phyloP scores from a whole-genome alignment of 1,284 basidiomycete species.

The Ceratobasidium sp. region DNA sequence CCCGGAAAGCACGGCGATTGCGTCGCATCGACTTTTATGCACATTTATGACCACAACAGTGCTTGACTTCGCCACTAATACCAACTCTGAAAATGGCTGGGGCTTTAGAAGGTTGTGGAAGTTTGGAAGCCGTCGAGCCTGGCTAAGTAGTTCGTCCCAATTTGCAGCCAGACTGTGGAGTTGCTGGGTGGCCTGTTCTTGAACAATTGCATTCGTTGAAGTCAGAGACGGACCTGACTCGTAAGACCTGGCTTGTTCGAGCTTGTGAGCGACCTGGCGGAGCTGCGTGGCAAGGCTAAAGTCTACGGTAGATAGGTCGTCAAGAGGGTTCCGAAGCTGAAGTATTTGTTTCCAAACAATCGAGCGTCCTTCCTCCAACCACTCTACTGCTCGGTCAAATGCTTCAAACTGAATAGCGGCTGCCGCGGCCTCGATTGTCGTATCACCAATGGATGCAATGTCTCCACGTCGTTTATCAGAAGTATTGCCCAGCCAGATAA shows the following conservation, averaged over 20 bases:
- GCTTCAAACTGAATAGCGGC: conserved; percentile 55
- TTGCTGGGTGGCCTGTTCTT: neutral
- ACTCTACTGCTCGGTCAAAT: conserved; percentile 55
- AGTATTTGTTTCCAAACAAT: conserved; percentile 53
- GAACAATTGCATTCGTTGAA: neutral
- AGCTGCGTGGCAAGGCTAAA: neutral
- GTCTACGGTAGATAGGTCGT: neutral
- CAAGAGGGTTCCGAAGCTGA: conserved; percentile 50
- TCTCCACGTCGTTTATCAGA: neutral
- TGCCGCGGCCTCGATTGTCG: conserved; percentile 55
- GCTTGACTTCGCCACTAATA: neutral
- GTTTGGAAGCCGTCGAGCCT: neutral
- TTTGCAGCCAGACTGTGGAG: neutral
- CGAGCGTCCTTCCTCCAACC: conserved; percentile 54
- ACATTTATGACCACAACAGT: neutral
- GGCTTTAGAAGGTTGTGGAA: neutral
- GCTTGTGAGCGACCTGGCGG: neutral
- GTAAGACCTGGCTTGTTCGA: neutral
- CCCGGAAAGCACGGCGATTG: neutral
- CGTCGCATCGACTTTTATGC: neutral
- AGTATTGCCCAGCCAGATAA: neutral
- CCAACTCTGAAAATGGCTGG: neutral
- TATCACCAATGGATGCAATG: neutral
- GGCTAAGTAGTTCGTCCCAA: neutral
- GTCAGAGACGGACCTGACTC: neutral